Conservation (phyloP, 768 basidiomycete genomes). For the Lactifluus hygrophoroides region DNA sequence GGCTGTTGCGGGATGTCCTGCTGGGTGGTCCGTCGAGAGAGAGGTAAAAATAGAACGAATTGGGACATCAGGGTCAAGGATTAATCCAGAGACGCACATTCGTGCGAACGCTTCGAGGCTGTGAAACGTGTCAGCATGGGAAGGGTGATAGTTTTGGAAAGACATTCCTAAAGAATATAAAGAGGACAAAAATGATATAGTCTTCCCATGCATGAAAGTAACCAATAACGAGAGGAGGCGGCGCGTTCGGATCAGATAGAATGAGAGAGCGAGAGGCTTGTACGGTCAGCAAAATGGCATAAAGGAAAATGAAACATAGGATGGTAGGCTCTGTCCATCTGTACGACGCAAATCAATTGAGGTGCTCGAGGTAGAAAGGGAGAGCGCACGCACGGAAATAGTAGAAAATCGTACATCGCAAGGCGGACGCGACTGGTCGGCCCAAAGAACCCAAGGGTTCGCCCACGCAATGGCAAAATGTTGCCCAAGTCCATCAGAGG, state of each 20-base stretch:
- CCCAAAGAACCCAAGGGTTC: constrained; percentile 70
- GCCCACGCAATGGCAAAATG: constrained; percentile 55
- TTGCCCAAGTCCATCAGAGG: constrained; percentile 35
- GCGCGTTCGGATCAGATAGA: constrained; percentile 30
- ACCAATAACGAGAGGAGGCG: constrained; percentile 43
- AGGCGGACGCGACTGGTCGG: constrained; percentile 56
- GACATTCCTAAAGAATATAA: no score
- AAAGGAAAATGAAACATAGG: constrained; percentile 72
- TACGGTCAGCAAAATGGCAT: constrained; percentile 73
- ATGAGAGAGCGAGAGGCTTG: constrained; percentile 61
- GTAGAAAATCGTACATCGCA: constrained; percentile 56
- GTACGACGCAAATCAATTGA: constrained; percentile 25
- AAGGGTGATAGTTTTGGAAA: no score
- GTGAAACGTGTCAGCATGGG: no score
- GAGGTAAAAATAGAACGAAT: no score
- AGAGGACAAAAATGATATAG: constrained; percentile 72
- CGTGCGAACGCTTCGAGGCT: no score
- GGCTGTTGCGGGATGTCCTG: no score
- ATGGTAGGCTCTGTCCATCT: constrained; percentile 85
- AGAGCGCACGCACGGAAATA: constrained; percentile 49
- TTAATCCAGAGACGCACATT: no score
- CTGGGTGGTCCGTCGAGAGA: no score
- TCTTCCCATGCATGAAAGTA: constrained; percentile 92
- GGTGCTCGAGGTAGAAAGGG: not conserved
- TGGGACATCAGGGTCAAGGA: no score